phyloP scores from a whole-genome alignment of 1,284 basidiomycete species.

The Uromyces viciae-fabae region DNA sequence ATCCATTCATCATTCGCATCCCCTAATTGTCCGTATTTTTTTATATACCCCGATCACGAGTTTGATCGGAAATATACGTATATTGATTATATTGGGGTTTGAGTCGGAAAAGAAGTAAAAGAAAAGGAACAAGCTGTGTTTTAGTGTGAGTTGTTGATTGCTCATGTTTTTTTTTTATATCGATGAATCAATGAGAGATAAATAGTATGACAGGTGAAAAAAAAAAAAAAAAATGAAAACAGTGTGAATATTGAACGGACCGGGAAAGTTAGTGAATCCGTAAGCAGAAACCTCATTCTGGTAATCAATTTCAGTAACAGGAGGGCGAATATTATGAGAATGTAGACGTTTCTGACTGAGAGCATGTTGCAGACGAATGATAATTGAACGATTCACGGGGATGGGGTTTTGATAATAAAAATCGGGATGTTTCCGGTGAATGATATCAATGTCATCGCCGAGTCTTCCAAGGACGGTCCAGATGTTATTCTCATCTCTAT shows the following conservation, averaged over 20 bases:
- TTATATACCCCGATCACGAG: too few relatives aligned
- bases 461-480: slow-evolving; percentile 67
- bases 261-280: slow-evolving; percentile 72
- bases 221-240: neutral
- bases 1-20: slow-evolving; percentile 95
- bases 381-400: slow-evolving; percentile 63
- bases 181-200: too few relatives aligned
- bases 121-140: too few relatives aligned
- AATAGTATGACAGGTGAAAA: too few relatives aligned
- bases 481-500: slow-evolving; percentile 84
- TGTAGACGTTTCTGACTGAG: slow-evolving; percentile 81
- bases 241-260: neutral
- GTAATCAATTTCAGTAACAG: slow-evolving; percentile 97
- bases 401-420: slow-evolving; percentile 23
- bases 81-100: too few relatives aligned
- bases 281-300: slow-evolving; percentile 98
- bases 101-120: too few relatives aligned
- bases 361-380: slow-evolving; percentile 79
- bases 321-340: slow-evolving; percentile 88
- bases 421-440: slow-evolving; percentile 50
- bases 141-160: too few relatives aligned
- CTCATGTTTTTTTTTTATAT: too few relatives aligned
- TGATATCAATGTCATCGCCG: slow-evolving; percentile 63
- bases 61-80: too few relatives aligned
- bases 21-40: too few relatives aligned